phyloP scores from a whole-genome alignment of 2,329 filamentous ascomycete species.

The Hypoxylon sp. region DNA sequence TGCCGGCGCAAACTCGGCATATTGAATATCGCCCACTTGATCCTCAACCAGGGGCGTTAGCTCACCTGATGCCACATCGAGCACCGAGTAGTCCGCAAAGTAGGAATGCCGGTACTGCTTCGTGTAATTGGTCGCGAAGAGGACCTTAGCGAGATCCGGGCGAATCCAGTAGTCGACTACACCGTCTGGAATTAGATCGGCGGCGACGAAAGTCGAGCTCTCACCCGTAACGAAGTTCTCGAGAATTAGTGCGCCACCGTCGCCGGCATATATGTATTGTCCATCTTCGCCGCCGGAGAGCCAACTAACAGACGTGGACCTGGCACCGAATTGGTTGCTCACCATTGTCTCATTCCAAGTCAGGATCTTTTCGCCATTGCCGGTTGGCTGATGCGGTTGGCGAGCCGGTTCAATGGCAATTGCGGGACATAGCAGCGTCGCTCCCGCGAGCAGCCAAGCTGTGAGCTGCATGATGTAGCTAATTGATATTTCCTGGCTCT shows the following conservation, averaged over 20 bases:
- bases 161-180: conserved; percentile 74
- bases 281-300: conserved; percentile 72
- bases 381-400: conserved; percentile 67
- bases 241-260: conserved; percentile 69
- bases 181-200: conserved; percentile 69
- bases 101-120: conserved; percentile 79
- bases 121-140: conserved; percentile 76
- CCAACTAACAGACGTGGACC: conserved; percentile 68
- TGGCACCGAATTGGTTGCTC: conserved; percentile 61
- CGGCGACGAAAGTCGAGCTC: conserved; percentile 69
- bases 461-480: conserved; percentile 42
- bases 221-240: conserved; percentile 73
- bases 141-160: conserved; percentile 69
- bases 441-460: conserved; percentile 37
- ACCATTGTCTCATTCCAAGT: conserved; percentile 73
- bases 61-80: conserved; percentile 71
- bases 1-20: conserved; percentile 72
- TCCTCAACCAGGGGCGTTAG: conserved; percentile 69
- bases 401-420: conserved; percentile 66
- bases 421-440: conserved; percentile 43
- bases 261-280: conserved; percentile 69
- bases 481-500: conserved; percentile 8
- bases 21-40: conserved; percentile 76
- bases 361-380: conserved; percentile 69
- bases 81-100: conserved; percentile 76